Base-by-base conservation (phyloP, 768 basidiomycete genomes). In the Rhodotorula toruloides region DNA sequence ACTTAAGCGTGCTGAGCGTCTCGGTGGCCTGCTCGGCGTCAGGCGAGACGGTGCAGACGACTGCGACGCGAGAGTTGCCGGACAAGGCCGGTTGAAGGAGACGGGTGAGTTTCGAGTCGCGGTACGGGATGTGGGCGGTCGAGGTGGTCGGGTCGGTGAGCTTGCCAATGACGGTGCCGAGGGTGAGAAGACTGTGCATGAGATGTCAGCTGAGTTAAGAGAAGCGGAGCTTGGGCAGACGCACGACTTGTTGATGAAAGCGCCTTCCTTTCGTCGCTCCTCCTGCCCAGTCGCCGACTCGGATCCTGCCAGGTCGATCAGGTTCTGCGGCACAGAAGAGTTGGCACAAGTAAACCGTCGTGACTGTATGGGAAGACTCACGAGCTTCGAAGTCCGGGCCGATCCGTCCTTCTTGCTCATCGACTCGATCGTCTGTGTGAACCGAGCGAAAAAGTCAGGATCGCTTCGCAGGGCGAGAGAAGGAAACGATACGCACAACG, bases 271-370 rank as follows among this genome's bases (percentile, higher is more conserved):
- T n/a, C 91, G 91, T 50, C 96, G 81, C 63, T 97, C 92, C 76
- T 93, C 94, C 77, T 93, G 91, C 1, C 88, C 89, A 0, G 93
- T 97, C 0, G 93, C 94, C 76, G 87, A 91, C 76, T 99, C 96
- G 0, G 91, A 94, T 7, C 96, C 96, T 55, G 96, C 96, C 17
- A 99, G 81, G 81, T 99, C 92, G 64, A 96, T 96, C 54, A 96
- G 80, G 76, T 88, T 91, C 89, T 92, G 71, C 16, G 58, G 25
- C 9, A 13, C 42, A 39, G 11, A 36, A 44, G 12, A 59, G 25
- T 37, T 4, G 40, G 49, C 19, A 46, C 13, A 63, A 53, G 16
- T 11, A 59, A 29, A 21, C 58, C 61, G 8, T 16, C 17, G 43
- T 19, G 61, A 65, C 54, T 10, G 36, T 8, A 42, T 1, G 6